A percentile compares a stretch with the other conserved stretches of the same genome.
Conservation (phyloP, 2,329 filamentous ascomycete genomes). For the Phialocephala subalpina region DNA sequence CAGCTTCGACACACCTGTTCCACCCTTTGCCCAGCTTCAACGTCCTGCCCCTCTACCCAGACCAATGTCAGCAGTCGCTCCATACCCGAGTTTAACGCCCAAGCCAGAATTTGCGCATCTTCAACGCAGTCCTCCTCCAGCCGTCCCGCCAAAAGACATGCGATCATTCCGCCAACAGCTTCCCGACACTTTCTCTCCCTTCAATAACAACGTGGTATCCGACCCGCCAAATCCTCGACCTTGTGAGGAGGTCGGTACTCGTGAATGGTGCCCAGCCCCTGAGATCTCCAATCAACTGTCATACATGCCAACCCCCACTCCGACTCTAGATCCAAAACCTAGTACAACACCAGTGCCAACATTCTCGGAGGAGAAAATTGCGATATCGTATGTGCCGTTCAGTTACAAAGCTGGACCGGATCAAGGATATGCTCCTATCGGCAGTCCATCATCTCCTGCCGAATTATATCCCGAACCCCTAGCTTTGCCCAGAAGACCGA, state of each 20-base stretch:
- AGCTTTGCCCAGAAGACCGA: neutral
- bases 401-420: neutral
- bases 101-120: neutral
- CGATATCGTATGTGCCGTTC: neutral
- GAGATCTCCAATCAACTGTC: neutral
- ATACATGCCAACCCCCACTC: neutral
- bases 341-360: neutral
- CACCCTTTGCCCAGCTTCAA: neutral
- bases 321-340: neutral
- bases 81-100: too few relatives aligned
- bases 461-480: neutral
- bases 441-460: neutral
- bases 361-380: slow-evolving; percentile 1
- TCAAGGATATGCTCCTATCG: neutral
- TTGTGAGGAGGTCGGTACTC: neutral
- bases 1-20: neutral
- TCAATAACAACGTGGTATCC: neutral
- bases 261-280: neutral
- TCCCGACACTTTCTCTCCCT: neutral
- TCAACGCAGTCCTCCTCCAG: neutral
- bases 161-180: neutral
- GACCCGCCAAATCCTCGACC: neutral
- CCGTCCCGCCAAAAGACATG: neutral
- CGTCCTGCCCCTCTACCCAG: neutral
- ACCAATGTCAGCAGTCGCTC: neutral